Base-by-base conservation (phyloP, 495 filamentous ascomycete species). In the Podospora comata region DNA sequence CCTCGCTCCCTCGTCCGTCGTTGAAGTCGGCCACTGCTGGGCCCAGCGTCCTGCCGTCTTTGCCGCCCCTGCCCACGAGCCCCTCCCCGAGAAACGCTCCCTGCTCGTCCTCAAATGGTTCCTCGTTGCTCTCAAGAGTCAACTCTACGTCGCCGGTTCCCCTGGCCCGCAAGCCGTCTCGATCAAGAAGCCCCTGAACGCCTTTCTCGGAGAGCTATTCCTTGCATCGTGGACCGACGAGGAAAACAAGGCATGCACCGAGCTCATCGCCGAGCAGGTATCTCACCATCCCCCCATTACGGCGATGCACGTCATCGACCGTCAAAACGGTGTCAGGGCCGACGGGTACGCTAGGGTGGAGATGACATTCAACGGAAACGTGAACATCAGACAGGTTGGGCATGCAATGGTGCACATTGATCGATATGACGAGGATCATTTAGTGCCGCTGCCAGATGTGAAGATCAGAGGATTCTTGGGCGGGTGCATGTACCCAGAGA, bases 271-370 rank as follows among this genome's bases (percentile, higher is more conserved):
- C 60, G 71, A 77, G 67, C 73, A 81, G 66, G 75, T 74, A 66
- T 91, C 88, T 77, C 92, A 96, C 75, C 92, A 96, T 75, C 92
- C 92, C 57, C 92, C 92, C 27, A 91, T 92, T 61, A 96, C 92
- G 19, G 92, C 92, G 18, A 94, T 94, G 78, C 88, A 87, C 66
- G 90, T 96, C 66, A 83, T 83, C 74, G 94, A 95, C 77, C 79
- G 84, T 34, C 89, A 90, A 68, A 82, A 94, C 71, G 91, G 91
- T 44, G 84, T 96, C 61, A 85, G 87, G 78, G 82, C 93, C 5
- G 86, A 91, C 82, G 92, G 92, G 69, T 96, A 95, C 80, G 94
- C 93, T 67, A 90, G 89, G 64, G 91, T 94, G 76, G 94, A 94
- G 75, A 93, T 92, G 62, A 90, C 89, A 7, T 94, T 96, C 74